These are phyloP conservation scores for Senna siamea DNA, from an alignment of 306 rosid species.

Conservation along the genomic window DNA sequence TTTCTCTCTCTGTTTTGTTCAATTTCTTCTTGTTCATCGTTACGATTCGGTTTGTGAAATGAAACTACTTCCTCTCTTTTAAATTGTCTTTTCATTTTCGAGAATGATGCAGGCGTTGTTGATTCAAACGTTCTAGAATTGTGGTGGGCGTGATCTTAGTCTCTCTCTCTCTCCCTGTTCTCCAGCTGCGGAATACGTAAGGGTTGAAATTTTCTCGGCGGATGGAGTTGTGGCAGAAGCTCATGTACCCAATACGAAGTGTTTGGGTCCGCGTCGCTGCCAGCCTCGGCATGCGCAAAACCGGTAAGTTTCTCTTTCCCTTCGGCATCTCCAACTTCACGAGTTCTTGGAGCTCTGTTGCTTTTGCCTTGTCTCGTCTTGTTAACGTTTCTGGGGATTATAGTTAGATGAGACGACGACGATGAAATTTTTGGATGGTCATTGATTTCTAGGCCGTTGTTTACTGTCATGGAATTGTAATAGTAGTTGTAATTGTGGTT, in stretches of 20 bases:
- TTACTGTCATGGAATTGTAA: neutral
- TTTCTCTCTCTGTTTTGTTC: neutral
- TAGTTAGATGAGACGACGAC: neutral
- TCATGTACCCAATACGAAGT: constrained; percentile 46
- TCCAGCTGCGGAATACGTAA: constrained; percentile 17
- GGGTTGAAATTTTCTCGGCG: constrained; percentile 32
- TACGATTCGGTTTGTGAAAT: neutral
- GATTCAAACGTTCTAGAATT: constrained; percentile 18
- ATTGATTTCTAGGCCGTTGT: neutral
- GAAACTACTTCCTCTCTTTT: neutral
- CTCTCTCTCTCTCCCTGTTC: neutral
- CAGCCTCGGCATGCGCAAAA: constrained; percentile 55
- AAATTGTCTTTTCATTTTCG: neutral
- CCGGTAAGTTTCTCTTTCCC: constrained; percentile 40
- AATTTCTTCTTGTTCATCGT: neutral
- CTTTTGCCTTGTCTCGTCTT: neutral
- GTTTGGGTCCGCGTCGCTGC: constrained; percentile 50
- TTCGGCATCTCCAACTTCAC: neutral
- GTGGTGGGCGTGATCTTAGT: constrained; percentile 22
- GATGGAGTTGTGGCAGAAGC: constrained; percentile 61
- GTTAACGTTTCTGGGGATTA: neutral
- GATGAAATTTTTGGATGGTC: neutral
- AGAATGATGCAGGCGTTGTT: neutral
- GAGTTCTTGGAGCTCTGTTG: neutral
- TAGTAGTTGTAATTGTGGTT: neutral